Conservation (phyloP, 331 rosid species). For the Spiraea crenata region DNA sequence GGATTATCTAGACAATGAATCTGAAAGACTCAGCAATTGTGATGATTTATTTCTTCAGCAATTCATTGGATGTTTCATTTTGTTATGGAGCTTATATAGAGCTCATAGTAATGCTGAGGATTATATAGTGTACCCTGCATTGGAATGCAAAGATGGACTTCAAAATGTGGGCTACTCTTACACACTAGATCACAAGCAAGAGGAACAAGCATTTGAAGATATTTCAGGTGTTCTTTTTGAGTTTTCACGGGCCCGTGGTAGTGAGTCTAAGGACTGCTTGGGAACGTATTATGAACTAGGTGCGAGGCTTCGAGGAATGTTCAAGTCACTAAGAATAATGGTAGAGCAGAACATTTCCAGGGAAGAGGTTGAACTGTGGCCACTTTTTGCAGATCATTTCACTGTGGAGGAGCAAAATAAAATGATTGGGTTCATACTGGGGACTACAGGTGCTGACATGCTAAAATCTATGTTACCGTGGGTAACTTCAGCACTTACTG, state of each 20-base stretch:
- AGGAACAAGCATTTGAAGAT: slow-evolving; percentile 79
- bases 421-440: slow-evolving; percentile 85
- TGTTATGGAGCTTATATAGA: slow-evolving; percentile 87
- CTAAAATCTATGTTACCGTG: slow-evolving; percentile 94
- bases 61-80: slow-evolving; percentile 79
- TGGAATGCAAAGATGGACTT: slow-evolving; percentile 88
- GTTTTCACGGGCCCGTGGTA: slow-evolving; percentile 48
- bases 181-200: slow-evolving; percentile 84
- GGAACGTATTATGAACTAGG: slow-evolving; percentile 72
- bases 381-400: slow-evolving; percentile 85
- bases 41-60: slow-evolving; percentile 72
- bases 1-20: slow-evolving; percentile 87
- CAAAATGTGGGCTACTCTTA: slow-evolving; percentile 84
- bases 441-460: slow-evolving; percentile 97
- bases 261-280: slow-evolving; percentile 26
- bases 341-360: slow-evolving; percentile 85
- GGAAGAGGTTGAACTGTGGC: slow-evolving; percentile 97
- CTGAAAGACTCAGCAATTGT: slow-evolving; percentile 79
- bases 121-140: slow-evolving; percentile 82
- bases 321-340: slow-evolving; percentile 78
- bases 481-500: slow-evolving; percentile 92
- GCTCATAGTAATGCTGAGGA: slow-evolving; percentile 98
- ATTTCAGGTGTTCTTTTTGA: slow-evolving; percentile 74
- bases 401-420: slow-evolving; percentile 94
- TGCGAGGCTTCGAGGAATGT: slow-evolving; percentile 86